Base-by-base conservation (phyloP, 1,284 basidiomycete species). In the Fistulinella staudtii region DNA sequence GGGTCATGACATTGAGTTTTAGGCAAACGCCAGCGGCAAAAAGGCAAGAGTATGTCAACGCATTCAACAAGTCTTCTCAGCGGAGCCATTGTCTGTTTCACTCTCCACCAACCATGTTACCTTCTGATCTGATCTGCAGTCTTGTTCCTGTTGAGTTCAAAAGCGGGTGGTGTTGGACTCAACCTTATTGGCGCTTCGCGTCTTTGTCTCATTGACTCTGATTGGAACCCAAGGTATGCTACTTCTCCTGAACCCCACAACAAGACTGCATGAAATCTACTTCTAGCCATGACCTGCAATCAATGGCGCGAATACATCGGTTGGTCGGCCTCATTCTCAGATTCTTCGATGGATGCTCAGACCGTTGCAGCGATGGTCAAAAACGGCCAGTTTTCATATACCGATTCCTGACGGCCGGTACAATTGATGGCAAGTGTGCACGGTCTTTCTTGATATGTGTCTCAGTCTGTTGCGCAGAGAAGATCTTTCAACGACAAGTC, bases 221-320 rank as follows among this genome's bases (percentile, higher is more conserved):
- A 99, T 61, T 99, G 96, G 92, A 95, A 95, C 65, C 92, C 92
- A 35, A 89, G 86, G 89, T 85, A 41, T 43, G 66, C 39, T 7
- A 6, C 0, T 36, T 34, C 15, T 41, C 9, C 24, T 42, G 25
- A 39, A 23, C 24, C 8, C 17, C 27, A 48, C 2, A 48, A 8
- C n/a, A n/a, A n/a, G 27, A 28, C n/a, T 14, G 2, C n/a, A 11
- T 28, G 5, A 31, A 22, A 31, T 30, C 22, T 21, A 8, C 25
- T 36, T 44, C 40, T 39, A 89, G 87, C 54, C 88, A 89, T 55
- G 95, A 99, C 66, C 68, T 93, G 14, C 95, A 99, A 65, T 89
- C 95, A 1, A 99, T 99, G 95, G 95, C 93, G 41, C 82, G 96
- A 38, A 97, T 95, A 57, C 91, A 94, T 65, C 79, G 91, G 91